These are phyloP conservation scores for Lentinula aciculospora DNA, from an alignment of 768 basidiomycete genomes.

Conservation along the genomic window DNA sequence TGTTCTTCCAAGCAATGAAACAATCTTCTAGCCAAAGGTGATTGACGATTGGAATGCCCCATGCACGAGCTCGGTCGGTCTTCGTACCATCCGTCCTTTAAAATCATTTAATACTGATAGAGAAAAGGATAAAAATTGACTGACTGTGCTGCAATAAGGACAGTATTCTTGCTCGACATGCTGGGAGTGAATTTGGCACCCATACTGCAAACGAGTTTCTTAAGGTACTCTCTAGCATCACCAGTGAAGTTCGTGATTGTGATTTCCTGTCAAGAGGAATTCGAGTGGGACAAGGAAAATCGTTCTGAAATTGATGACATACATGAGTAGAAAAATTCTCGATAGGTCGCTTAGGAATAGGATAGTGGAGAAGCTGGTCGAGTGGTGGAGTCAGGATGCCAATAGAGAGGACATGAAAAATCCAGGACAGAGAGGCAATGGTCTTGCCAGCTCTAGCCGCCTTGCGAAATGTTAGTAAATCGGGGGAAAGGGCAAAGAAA, in stretches of 20 bases:
- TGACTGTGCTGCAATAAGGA: conserved; percentile 80
- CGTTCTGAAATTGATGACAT: conserved; percentile 19
- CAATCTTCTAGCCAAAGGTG: conserved; percentile 93
- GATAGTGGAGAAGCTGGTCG: conserved; percentile 82
- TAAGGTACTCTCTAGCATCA: conserved; percentile 80
- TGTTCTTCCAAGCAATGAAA: conserved; percentile 70
- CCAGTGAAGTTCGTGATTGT: conserved; percentile 90
- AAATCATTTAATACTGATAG: background rate
- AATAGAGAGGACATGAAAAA: conserved; percentile 70
- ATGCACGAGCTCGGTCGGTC: conserved; percentile 64
- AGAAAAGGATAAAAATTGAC: conserved; percentile 22
- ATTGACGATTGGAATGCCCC: conserved; percentile 85
- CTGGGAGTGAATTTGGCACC: conserved; percentile 80
- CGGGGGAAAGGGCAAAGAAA: background rate
- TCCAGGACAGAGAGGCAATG: conserved; percentile 79
- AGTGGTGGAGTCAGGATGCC: conserved; percentile 58
- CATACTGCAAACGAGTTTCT: conserved; percentile 70
- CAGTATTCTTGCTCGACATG: conserved; percentile 73
- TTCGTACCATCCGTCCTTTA: conserved; percentile 47
- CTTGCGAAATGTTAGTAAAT: conserved; percentile 26
- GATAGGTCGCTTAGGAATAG: conserved; percentile 58
- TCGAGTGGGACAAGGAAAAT: background rate
- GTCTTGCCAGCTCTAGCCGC: conserved; percentile 53
- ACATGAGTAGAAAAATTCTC: conserved; percentile 60
- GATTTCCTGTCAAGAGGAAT: conserved; percentile 44